Conservation (phyloP, 257 asterid genomes). For the Mentha longifolia region DNA sequence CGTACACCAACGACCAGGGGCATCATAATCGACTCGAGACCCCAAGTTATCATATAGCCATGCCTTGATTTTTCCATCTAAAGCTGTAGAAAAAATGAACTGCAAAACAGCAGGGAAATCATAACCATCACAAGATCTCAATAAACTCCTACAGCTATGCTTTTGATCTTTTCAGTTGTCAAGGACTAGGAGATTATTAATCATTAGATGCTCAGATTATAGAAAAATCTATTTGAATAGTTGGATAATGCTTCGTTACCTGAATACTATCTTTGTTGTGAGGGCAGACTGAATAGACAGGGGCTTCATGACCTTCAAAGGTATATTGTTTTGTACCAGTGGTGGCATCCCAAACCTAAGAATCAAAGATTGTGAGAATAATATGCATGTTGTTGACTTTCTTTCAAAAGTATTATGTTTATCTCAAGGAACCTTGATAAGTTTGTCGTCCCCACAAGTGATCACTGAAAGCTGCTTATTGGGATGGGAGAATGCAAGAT, state of each 20-base stretch:
- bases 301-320: conserved; percentile 95
- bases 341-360: conserved; percentile 91
- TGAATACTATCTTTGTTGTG: conserved; percentile 93
- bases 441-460: conserved; percentile 77
- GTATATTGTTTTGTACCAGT: conserved; percentile 70
- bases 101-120: conserved; percentile 35
- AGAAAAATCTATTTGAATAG: conserved; percentile 13
- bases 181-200: background rate
- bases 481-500: conserved; percentile 88
- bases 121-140: conserved; percentile 24
- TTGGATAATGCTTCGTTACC: conserved; percentile 44
- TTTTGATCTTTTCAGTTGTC: background rate
- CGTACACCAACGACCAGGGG: conserved; percentile 71
- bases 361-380: conserved; percentile 30
- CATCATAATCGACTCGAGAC: conserved; percentile 71
- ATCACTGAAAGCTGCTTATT: conserved; percentile 88
- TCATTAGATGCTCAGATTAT: conserved; percentile 17
- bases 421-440: conserved; percentile 49
- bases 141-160: background rate
- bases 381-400: conserved; percentile 27
- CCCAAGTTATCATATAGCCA: conserved; percentile 68
- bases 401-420: conserved; percentile 14
- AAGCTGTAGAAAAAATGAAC: conserved; percentile 72
- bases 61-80: conserved; percentile 71
- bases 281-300: conserved; percentile 93